A percentile compares a stretch with the other conserved stretches of the same genome.
phyloP scores from a whole-genome alignment of 2,329 filamentous ascomycete genomes.

The Rutstroemia sp. region DNA sequence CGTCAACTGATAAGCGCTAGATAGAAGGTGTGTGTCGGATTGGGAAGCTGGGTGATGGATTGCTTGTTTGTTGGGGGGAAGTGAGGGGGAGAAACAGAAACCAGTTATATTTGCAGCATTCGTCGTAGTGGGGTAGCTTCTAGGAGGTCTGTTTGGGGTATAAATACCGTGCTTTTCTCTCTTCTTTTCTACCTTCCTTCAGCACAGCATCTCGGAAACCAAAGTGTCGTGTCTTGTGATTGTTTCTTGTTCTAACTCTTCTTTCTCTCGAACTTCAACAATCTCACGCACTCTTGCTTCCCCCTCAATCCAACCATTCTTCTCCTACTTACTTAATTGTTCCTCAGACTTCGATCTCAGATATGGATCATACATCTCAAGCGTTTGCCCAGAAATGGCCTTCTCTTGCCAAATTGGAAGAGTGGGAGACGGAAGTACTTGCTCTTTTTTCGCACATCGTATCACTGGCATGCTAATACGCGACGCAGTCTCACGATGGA shows the following conservation, averaged over 20 bases:
- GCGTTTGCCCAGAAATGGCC: neutral
- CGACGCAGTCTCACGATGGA: conserved; percentile 57
- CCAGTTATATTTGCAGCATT: neutral
- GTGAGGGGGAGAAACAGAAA: too few species aligned
- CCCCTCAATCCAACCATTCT: too few species aligned
- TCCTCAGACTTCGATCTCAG: too few species aligned
- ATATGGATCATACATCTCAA: neutral
- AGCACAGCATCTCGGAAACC: too few species aligned
- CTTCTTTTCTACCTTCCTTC: too few species aligned
- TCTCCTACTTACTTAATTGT: too few species aligned
- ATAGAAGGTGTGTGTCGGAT: neutral
- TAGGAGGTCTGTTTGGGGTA: neutral
- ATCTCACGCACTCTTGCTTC: too few species aligned
- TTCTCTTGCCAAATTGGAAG: neutral
- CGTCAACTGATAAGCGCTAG: neutral
- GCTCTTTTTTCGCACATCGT: too few species aligned
- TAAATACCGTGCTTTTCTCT: neutral
- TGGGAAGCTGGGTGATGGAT: neutral
- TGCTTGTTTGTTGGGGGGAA: neutral
- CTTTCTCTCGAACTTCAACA: too few species aligned
- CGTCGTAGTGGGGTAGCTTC: neutral
- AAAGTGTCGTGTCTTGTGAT: too few species aligned
- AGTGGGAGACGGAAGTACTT: neutral
- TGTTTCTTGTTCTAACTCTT: too few species aligned
- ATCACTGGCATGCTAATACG: too few species aligned